Percentiles rank a stretch among this genome's conserved stretches.
Conservation (phyloP, 192 early-diverging fungal genomes). For the Coemansia sp. region DNA sequence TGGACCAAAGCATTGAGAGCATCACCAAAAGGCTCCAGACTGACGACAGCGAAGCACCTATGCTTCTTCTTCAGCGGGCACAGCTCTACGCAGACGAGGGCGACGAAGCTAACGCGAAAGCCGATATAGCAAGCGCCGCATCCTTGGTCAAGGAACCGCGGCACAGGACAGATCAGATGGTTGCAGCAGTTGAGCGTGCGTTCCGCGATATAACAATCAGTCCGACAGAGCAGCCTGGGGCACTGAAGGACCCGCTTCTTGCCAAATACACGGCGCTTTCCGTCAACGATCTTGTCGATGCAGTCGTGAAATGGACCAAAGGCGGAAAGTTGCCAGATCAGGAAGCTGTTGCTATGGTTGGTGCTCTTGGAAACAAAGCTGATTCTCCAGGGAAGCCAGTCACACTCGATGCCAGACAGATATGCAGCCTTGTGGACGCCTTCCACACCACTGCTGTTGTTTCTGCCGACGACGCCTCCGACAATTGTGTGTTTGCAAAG, state of each 20-base stretch:
- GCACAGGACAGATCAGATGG: conserved; percentile 10
- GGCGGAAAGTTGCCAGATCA: neutral
- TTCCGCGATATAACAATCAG: conserved; percentile 23
- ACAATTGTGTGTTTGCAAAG: neutral
- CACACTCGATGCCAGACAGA: neutral
- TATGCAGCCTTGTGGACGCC: conserved; percentile 12
- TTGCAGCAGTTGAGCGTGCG: conserved; percentile 37
- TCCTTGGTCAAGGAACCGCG: conserved; percentile 25
- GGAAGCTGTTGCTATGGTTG: neutral
- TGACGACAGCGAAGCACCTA: conserved; percentile 5
- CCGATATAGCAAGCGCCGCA: conserved; percentile 39
- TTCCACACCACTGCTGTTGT: conserved; percentile 13
- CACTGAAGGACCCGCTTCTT: neutral
- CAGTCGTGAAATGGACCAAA: neutral
- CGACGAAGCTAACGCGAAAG: conserved; percentile 17
- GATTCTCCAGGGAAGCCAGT: neutral
- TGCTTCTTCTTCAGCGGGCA: conserved; percentile 32
- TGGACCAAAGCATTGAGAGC: conserved; percentile 12
- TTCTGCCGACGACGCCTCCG: neutral
- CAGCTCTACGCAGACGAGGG: conserved; percentile 29
- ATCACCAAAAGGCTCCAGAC: conserved; percentile 36
- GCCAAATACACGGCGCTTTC: conserved; percentile 7
- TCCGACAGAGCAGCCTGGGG: neutral
- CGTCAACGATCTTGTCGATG: neutral
- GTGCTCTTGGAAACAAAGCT: neutral